A percentile compares a stretch with the other conserved stretches of the same genome.
Evolutionary conservation across 1,139 yeast species (phyloP).

Genomic region (Ogataea hybrid): DNA sequence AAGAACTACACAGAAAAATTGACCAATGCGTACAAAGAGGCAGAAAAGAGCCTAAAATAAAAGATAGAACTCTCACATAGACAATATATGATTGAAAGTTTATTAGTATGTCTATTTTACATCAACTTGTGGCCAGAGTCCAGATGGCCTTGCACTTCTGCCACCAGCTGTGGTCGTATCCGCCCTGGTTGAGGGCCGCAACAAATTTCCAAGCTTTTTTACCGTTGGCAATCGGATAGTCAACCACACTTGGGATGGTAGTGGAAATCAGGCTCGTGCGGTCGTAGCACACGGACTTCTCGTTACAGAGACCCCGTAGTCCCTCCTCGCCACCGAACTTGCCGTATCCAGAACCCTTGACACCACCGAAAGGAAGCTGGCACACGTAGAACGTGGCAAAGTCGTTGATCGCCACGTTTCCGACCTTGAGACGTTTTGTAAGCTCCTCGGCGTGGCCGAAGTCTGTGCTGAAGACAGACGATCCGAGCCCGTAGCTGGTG

Average conservation of each 20-base stretch:
- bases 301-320: slow-evolving; percentile 78
- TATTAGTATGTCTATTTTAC: slow-evolving; percentile 11
- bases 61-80: not conserved
- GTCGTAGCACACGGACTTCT: slow-evolving; percentile 85
- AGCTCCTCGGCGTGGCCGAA: slow-evolving; percentile 53
- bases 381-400: slow-evolving; percentile 95
- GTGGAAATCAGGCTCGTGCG: slow-evolving; percentile 75
- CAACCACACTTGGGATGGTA: slow-evolving; percentile 80
- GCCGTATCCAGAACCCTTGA: slow-evolving; percentile 90
- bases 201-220: slow-evolving; percentile 88
- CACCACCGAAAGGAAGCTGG: slow-evolving; percentile 95
- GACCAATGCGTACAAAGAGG: slow-evolving; percentile 53
- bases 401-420: slow-evolving; percentile 94
- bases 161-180: slow-evolving; percentile 78
- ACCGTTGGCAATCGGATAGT: slow-evolving; percentile 83
- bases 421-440: slow-evolving; percentile 65
- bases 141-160: slow-evolving; percentile 54
- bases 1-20: slow-evolving; percentile 62
- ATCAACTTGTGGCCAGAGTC: slow-evolving; percentile 43
- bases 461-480: slow-evolving; percentile 70
- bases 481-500: slow-evolving; percentile 90
- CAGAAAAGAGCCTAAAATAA: slow-evolving; percentile 45
- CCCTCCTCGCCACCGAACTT: slow-evolving; percentile 98
- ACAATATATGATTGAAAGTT: too few relatives aligned
- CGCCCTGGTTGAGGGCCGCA: slow-evolving; percentile 77